Percentiles rank a stretch among this genome's conserved stretches.
Conservation (phyloP, 169 alveolate genomes). For the Plasmodium coatneyi region DNA sequence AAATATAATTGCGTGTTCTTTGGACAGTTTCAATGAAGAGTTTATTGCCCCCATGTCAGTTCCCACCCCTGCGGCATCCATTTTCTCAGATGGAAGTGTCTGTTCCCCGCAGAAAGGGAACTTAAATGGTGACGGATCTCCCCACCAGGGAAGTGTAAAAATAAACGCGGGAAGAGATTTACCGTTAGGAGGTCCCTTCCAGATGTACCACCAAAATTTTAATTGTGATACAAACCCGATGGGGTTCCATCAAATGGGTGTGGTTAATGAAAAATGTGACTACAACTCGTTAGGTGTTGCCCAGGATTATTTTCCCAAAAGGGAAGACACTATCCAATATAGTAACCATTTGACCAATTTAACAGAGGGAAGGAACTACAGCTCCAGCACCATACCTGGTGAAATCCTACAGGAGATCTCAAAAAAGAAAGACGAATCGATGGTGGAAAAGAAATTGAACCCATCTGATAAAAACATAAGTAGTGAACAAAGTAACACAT, state of each 20-base stretch:
- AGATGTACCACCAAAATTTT: background rate
- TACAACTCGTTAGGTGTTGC: background rate
- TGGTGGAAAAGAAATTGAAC: background rate
- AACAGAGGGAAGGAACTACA: background rate
- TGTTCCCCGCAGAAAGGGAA: conserved; percentile 13
- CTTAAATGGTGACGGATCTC: background rate
- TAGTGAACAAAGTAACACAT: background rate
- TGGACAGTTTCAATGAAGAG: conserved; percentile 73
- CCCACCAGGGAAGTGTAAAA: background rate
- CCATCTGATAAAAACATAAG: background rate
- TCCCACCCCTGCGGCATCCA: conserved; percentile 67
- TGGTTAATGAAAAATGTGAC: background rate
- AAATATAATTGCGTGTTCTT: conserved; percentile 18
- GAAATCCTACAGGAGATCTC: background rate
- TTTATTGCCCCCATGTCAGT: conserved; percentile 43
- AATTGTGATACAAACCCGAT: background rate
- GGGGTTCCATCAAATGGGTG: background rate
- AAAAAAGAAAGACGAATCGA: background rate
- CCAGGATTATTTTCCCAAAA: background rate
- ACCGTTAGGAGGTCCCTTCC: background rate
- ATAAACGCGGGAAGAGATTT: background rate
- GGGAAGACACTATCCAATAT: background rate
- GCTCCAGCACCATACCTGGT: background rate
- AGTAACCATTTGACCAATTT: background rate
- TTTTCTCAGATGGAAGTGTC: conserved; percentile 37